Conservation (phyloP, 306 rosid genomes). For the Senna tora region DNA sequence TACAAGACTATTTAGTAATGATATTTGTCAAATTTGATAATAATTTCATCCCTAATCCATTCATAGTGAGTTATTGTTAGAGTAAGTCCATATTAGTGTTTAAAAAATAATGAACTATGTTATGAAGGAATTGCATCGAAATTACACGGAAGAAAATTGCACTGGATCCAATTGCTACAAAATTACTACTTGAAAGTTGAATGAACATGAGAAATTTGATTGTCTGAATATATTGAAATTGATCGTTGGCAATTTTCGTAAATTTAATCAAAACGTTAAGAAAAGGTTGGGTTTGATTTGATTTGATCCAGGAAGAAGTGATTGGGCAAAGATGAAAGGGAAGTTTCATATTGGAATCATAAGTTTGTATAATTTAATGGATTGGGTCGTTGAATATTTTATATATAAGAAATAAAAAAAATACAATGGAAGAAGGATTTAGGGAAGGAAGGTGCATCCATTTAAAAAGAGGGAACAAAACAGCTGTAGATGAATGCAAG, state of each 20-base stretch:
- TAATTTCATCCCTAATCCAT: too few species aligned
- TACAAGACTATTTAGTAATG: too few species aligned
- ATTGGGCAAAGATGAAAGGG: neutral
- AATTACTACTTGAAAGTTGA: too few species aligned
- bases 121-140: too few species aligned
- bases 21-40: too few species aligned
- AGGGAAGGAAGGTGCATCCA: neutral
- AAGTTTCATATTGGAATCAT: too few species aligned
- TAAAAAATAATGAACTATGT: too few species aligned
- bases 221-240: neutral
- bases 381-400: neutral
- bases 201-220: too few species aligned
- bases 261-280: neutral
- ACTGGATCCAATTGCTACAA: too few species aligned
- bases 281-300: neutral
- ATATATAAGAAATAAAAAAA: neutral
- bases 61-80: too few species aligned
- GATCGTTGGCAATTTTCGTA: neutral
- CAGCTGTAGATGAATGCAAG: slow-evolving; percentile 18
- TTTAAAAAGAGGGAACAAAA: neutral
- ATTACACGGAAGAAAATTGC: too few species aligned
- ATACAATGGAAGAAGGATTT: neutral
- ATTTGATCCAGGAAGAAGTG: neutral
- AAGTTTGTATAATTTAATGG: neutral
- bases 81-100: too few species aligned